phyloP scores from a whole-genome alignment of 1,284 basidiomycete species.

The Vanrija pseudolonga region DNA sequence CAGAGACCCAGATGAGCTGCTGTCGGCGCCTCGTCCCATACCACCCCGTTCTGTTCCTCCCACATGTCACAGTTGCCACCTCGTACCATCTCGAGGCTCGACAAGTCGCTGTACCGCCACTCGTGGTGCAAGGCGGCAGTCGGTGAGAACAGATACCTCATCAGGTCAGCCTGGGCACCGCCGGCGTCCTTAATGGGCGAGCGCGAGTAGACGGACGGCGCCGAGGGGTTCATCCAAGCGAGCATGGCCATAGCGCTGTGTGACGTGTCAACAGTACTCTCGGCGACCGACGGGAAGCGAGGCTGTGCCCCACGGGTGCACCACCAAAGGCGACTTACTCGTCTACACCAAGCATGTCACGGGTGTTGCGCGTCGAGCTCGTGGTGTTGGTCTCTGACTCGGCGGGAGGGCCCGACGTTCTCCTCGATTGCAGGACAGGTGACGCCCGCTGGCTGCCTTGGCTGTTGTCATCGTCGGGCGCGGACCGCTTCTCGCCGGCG shows the following conservation, averaged over 20 bases:
- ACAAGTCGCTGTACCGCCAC: slow-evolving; percentile 40
- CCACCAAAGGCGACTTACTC: slow-evolving; percentile 1
- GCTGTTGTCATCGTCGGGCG: slow-evolving; percentile 1
- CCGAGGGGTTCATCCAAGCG: slow-evolving; percentile 3
- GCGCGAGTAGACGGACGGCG: background rate
- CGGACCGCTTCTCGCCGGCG: background rate
- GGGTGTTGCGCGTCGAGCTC: background rate
- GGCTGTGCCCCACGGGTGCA: background rate
- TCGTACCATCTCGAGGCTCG: slow-evolving; percentile 26
- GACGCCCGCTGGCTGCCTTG: background rate
- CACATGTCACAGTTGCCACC: slow-evolving; percentile 28
- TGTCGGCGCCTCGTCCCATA: slow-evolving; percentile 39
- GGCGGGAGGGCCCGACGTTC: background rate
- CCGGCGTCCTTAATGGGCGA: slow-evolving; percentile 1
- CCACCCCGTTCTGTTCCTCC: slow-evolving; percentile 33
- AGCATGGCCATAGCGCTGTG: slow-evolving; percentile 14
- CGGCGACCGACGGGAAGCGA: background rate
- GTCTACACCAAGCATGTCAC: background rate
- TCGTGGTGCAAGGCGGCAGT: slow-evolving; percentile 30
- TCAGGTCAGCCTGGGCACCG: slow-evolving; percentile 26
- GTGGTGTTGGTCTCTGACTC: background rate
- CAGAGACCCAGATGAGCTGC: slow-evolving; percentile 26
- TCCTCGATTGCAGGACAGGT: background rate
- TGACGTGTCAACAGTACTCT: background rate
- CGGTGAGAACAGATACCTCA: slow-evolving; percentile 45